These are phyloP conservation scores for Echites panduratus DNA, from an alignment of 257 asterid genomes.

Conservation along the genomic window DNA sequence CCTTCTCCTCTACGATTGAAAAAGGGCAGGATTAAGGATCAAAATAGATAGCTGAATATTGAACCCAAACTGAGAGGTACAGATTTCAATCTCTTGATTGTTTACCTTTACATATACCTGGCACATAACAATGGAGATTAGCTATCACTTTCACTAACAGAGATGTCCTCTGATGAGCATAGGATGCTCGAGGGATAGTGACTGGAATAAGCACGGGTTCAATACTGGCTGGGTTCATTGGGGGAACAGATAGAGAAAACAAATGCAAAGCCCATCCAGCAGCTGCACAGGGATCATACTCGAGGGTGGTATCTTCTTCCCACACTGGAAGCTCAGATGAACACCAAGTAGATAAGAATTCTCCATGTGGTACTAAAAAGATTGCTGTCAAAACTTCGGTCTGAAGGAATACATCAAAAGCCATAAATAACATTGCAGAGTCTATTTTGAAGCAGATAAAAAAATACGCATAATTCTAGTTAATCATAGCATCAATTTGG, in stretches of 20 bases:
- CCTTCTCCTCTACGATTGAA: constrained; percentile 82
- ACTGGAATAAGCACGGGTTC: constrained; percentile 29
- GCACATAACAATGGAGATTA: constrained; percentile 93
- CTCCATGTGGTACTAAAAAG: constrained; percentile 71
- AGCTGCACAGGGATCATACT: constrained; percentile 53
- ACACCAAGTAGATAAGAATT: constrained; percentile 88
- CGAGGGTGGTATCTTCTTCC: constrained; percentile 77
- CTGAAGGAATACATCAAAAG: constrained; percentile 47
- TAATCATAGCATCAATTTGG: background rate
- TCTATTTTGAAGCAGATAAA: constrained; percentile 16
- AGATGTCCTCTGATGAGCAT: constrained; percentile 87
- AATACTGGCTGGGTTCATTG: constrained; percentile 13
- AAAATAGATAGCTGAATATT: constrained; percentile 10
- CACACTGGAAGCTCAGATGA: constrained; percentile 72
- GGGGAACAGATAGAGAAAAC: constrained; percentile 20
- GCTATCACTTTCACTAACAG: constrained; percentile 89
- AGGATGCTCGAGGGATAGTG: constrained; percentile 66
- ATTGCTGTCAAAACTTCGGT: constrained; percentile 71
- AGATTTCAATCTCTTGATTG: constrained; percentile 3
- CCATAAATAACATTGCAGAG: constrained; percentile 20
- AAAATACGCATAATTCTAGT: constrained; percentile 7
- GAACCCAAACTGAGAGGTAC: constrained; percentile 9
- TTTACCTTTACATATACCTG: constrained; percentile 89
- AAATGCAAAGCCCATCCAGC: constrained; percentile 37
- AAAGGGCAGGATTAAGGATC: constrained; percentile 10